Conservation (phyloP, 148 eudicot genomes). For the Rheum nobile region DNA sequence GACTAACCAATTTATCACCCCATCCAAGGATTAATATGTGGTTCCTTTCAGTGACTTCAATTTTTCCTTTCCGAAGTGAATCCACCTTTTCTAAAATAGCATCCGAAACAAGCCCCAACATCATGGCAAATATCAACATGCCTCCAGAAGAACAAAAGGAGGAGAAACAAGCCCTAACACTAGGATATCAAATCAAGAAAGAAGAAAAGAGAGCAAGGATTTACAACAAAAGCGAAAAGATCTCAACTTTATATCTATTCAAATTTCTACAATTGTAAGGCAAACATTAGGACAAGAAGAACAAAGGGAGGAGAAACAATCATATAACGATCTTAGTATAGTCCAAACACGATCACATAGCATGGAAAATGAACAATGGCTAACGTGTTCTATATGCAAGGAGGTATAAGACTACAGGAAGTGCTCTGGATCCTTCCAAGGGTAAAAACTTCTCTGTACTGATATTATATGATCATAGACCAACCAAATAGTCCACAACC, state of each 20-base stretch:
- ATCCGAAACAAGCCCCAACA: constrained; percentile 95
- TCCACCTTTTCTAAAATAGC: constrained; percentile 94
- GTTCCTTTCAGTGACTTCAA: constrained; percentile 88
- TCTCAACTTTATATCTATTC: constrained; percentile 16
- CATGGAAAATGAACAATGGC: constrained; percentile 17
- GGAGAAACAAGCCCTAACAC: too few species aligned
- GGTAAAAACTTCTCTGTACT: too few species aligned
- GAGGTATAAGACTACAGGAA: too few species aligned
- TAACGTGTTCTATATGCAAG: constrained; percentile 12
- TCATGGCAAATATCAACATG: constrained; percentile 95
- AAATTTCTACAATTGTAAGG: constrained; percentile 14
- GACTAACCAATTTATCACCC: constrained; percentile 89
- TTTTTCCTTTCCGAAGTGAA: constrained; percentile 87
- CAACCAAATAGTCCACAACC: too few species aligned
- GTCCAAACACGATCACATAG: constrained; percentile 25
- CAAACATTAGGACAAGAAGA: constrained; percentile 10
- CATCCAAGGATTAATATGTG: constrained; percentile 89
- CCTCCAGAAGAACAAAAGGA: constrained; percentile 89
- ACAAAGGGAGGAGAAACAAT: constrained; percentile 19
- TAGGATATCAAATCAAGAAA: background rate
- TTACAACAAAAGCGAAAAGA: background rate
- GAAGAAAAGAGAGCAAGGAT: background rate
- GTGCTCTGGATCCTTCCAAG: too few species aligned
- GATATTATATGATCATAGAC: too few species aligned
- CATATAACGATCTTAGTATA: constrained; percentile 24